Base-by-base conservation (phyloP, 2,329 filamentous ascomycete genomes). In the Tolypocladium ophioglossoides region DNA sequence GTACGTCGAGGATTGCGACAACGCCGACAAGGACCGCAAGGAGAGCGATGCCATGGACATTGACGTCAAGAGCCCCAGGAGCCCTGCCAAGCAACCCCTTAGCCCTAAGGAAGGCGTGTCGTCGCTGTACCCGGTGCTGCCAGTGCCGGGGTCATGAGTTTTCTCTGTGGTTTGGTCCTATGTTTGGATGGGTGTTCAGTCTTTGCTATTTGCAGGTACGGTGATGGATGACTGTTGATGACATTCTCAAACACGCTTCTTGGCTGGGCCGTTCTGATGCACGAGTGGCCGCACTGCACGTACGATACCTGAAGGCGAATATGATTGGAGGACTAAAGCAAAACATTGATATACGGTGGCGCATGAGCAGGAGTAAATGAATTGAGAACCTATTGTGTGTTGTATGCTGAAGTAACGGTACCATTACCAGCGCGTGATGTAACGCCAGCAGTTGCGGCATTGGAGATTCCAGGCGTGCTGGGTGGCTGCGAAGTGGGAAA, bases 81-180 rank as follows among this genome's bases (percentile, higher is more conserved):
- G 59, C 57, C 55, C 64, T 18, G 47, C 56, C 16, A 58, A 58
- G 51, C 63, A 67, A 40, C 55, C 61, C 41, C 62, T 56, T 53
- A 53, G 54, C 16, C 61, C 59, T 27, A 58, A 61, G 54, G 64
- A 63, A 47, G 68, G 70, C 57, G 66, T 63, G 20, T 65, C 68
- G 46, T 66, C 69, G 39, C 64, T 74, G 16, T 74, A 74, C 55
- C 72, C 72, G 24, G 66, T 73, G 55, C 66, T 74, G 40, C 70
- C 70, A 40, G 66, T 72, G 62, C 69, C 59, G 2, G 54, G 58
- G 12, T 56, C 55, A 22, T 56, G 41, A 51, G 24, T 32, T 2
- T 5, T 30, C 18, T 27, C 2, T 3, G 20, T 4, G n/a, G n/a
- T n/a, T n/a, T n/a, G n/a, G n/a, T n/a, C n/a, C n/a, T n/a, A 47